These are phyloP conservation scores for Malassezia dermatis DNA, from an alignment of 1,284 basidiomycete genomes.

Conservation along the genomic window DNA sequence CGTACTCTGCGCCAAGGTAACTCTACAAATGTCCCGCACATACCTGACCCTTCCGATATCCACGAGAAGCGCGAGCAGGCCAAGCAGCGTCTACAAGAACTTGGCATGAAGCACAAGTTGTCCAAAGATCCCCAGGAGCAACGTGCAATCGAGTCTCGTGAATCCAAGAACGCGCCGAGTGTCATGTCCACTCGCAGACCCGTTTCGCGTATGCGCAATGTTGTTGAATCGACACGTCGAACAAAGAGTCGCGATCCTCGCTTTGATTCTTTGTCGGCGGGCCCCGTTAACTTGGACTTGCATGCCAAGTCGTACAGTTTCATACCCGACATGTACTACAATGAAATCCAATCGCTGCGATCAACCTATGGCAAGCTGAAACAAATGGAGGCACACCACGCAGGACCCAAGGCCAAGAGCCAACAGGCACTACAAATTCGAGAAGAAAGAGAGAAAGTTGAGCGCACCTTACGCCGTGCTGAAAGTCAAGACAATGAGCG, in stretches of 20 bases:
- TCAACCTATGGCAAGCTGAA: conserved; percentile 60
- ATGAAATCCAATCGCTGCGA: conserved; percentile 61
- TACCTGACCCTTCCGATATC: conserved; percentile 19
- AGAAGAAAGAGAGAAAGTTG: conserved; percentile 64
- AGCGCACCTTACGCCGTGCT: conserved; percentile 63
- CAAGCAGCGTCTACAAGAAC: conserved; percentile 11
- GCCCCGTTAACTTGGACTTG: conserved; percentile 60
- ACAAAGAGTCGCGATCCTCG: conserved; percentile 69
- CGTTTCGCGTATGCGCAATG: conserved; percentile 65
- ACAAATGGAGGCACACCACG: conserved; percentile 62
- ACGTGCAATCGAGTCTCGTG: conserved; percentile 51
- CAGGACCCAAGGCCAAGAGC: conserved; percentile 56
- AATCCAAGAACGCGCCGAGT: conserved; percentile 79
- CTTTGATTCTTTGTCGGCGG: conserved; percentile 63
- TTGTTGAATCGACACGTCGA: conserved; percentile 57
- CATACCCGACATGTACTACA: conserved; percentile 59
- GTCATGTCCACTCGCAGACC: conserved; percentile 78
- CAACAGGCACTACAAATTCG: conserved; percentile 50
- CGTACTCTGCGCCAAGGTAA: conserved; percentile 5
- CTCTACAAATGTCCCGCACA: background rate
- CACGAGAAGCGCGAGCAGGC: conserved; percentile 21
- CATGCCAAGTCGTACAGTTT: conserved; percentile 72
- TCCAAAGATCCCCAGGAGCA: background rate
- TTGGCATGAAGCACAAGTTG: conserved; percentile 1
- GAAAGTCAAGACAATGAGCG: conserved; percentile 59